Base-by-base conservation (phyloP, 2,329 filamentous ascomycete genomes). In the Fusarium solani-melongenae region DNA sequence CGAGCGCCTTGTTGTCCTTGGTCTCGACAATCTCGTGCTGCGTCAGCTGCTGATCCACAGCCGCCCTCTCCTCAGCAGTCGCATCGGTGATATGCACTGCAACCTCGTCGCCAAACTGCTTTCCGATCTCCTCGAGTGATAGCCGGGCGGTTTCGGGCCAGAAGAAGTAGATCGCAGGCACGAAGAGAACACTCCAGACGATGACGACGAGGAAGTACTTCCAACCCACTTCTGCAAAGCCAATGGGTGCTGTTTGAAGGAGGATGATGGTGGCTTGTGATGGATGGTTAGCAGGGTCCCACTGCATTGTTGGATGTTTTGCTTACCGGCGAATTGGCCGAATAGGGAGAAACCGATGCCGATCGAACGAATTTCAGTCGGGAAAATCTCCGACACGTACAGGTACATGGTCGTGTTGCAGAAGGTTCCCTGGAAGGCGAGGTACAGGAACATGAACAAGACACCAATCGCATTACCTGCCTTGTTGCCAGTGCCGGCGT, bases 281-380 rank as follows among this genome's bases (percentile, higher is more conserved):
- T 1, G 22, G 2, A 27, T 1, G 20, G 14, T 11, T 6, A 29
- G 9, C 4, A 11, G 53, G 36, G 24, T 15, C 11, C 2, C 27
- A 53, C 27, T 53, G 46, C 46, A 53, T 31, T 31, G 17, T n/a
- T 31, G 6, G 24, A 53, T 53, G 27, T 5, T 14, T 14, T 53
- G 0, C 69, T 29, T 62, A 73, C 85, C 76, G 3, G 84, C 83
- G 68, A 86, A 87, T 67, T 87, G 85, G 5, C 86, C 86, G 61
- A 88, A 87, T 1, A 88, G 70, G 0, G 84, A 86, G 76, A 87
- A 86, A 0, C 85, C 86, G 81, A 88, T 87, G 10, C 86, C 86
- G 34, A 87, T 88, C 0, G 86, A 83, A 3, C 87, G 82, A 31
- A 88, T 86, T 61, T 87, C 84, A 0, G 85, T 87, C 0, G 85